Evolutionary conservation across 1,284 basidiomycete genomes (phyloP), one percentile per base, ranked within the genome.

Genomic region (Leccinum insigne): DNA sequence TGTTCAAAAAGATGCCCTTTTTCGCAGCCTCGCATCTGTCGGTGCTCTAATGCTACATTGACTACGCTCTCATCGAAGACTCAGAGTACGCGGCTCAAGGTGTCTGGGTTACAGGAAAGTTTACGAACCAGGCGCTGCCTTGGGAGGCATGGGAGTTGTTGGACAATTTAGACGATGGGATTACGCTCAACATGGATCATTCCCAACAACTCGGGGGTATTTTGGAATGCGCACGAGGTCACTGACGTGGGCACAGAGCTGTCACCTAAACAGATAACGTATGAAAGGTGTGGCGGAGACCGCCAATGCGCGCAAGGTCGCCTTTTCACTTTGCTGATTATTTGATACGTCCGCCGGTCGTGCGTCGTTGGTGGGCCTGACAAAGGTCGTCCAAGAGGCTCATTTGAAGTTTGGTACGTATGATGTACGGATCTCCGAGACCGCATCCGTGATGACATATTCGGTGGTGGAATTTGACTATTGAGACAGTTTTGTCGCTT

Each of bases 11-110:
- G 38, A 85, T 82, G 13, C 83, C 88, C 0, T 96, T 94, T 81
- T 96, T 94, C 76, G 70, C 75, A 5, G 78, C 80, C 1, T 96
- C 94, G 94, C 82, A 95, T 72, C 84, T 86, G 0, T 83, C 80
- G 0, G 88, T 88, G 4, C 83, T 97, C 40, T 79, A 85, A 14
- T 69, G 83, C 4, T 96, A 95, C 75, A 79, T 95, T 42, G 81
- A 88, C 18, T 85, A 88, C 69, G 92, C 84, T 4, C 79, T 94
- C 6, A 75, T 75, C 8, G 61, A 80, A 21, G 74, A 76, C 59
- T 56, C 72, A 1, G 47, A 68, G 21, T 3, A 81, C 87, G 10
- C 78, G 73, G 60, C 82, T 93, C 58, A 93, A 92, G 76, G 91
- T 85, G 83, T 60, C 85, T 1, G 81, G 81, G 3, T 66, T 88